Percentiles rank a stretch among this genome's conserved stretches.
Conservation (phyloP, 2,329 filamentous ascomycete genomes). For the Alternaria gaisen region DNA sequence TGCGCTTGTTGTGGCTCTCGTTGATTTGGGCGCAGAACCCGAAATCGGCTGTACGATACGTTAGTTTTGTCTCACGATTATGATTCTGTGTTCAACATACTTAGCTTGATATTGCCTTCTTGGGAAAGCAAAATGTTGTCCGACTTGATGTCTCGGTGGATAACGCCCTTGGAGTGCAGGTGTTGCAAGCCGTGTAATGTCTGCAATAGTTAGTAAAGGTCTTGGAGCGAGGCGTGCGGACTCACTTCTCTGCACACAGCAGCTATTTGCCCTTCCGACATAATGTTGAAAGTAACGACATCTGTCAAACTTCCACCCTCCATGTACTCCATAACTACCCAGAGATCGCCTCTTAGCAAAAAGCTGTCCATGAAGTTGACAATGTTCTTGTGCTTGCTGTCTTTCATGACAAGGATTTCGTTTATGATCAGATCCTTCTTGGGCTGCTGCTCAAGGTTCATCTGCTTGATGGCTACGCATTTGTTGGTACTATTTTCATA, state of each 20-base stretch:
- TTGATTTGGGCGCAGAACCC: constrained; percentile 99
- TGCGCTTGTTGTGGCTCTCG: constrained; percentile 94
- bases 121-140: constrained; percentile 95
- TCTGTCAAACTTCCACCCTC: constrained; percentile 97
- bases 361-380: constrained; percentile 99
- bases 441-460: constrained; percentile 97
- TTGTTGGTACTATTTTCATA: constrained; percentile 84
- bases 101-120: constrained; percentile 97
- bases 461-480: constrained; percentile 98
- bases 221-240: constrained; percentile 1
- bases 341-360: constrained; percentile 86
- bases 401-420: constrained; percentile 98
- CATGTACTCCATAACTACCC: constrained; percentile 99
- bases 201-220: constrained; percentile 48
- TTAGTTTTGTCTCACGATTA: constrained; percentile 7
- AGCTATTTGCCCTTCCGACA: constrained; percentile 97
- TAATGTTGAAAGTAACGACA: constrained; percentile 98
- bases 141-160: constrained; percentile 98
- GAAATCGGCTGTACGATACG: constrained; percentile 76
- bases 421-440: constrained; percentile 99
- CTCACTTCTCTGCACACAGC: constrained; percentile 86
- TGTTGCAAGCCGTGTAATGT: constrained; percentile 92
- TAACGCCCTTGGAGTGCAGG: constrained; percentile 95
- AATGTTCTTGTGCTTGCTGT: constrained; percentile 97
- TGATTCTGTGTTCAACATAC: constrained; percentile 61